Evolutionary conservation across 2,329 filamentous ascomycete species (phyloP).

Genomic region (Paecilomyces formosus): DNA sequence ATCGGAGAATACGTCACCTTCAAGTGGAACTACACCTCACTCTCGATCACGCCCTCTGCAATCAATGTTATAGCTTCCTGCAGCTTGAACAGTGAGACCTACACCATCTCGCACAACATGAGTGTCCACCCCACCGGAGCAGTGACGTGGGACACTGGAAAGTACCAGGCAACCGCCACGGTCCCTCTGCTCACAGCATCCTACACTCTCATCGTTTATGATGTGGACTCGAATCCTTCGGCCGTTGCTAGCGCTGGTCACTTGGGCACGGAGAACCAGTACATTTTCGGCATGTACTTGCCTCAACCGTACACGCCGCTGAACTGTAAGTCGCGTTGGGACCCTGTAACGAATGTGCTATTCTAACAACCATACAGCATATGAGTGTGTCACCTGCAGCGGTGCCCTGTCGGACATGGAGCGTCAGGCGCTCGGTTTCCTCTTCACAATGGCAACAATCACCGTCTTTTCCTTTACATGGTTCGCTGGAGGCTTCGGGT

Average conservation of each 20-base stretch:
- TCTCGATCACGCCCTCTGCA: constrained; percentile 50
- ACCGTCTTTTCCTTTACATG: constrained; percentile 53
- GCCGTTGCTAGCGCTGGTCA: constrained; percentile 49
- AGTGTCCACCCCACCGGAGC: constrained; percentile 45
- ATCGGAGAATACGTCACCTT: constrained; percentile 57
- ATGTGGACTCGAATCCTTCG: constrained; percentile 45
- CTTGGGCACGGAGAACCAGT: constrained; percentile 44
- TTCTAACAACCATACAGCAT: constrained; percentile 31
- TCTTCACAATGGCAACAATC: constrained; percentile 48
- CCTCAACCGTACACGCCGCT: constrained; percentile 46
- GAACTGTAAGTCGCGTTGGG: constrained; percentile 33
- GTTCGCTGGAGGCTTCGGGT: constrained; percentile 38
- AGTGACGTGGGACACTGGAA: constrained; percentile 54
- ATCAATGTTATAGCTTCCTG: constrained; percentile 58
- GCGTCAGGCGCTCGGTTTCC: constrained; percentile 48
- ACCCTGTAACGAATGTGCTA: neutral
- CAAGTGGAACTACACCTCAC: constrained; percentile 62
- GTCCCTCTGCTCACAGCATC: constrained; percentile 50
- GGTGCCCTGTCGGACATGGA: constrained; percentile 46
- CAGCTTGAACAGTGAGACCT: constrained; percentile 50
- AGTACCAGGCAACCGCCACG: constrained; percentile 43
- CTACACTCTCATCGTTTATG: constrained; percentile 58
- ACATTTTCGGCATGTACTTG: constrained; percentile 57
- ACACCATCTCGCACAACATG: constrained; percentile 56
- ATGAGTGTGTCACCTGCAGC: constrained; percentile 51